Evolutionary conservation across 495 filamentous ascomycete genomes (phyloP).

Genomic region (Trichodelitschia bisporula): DNA sequence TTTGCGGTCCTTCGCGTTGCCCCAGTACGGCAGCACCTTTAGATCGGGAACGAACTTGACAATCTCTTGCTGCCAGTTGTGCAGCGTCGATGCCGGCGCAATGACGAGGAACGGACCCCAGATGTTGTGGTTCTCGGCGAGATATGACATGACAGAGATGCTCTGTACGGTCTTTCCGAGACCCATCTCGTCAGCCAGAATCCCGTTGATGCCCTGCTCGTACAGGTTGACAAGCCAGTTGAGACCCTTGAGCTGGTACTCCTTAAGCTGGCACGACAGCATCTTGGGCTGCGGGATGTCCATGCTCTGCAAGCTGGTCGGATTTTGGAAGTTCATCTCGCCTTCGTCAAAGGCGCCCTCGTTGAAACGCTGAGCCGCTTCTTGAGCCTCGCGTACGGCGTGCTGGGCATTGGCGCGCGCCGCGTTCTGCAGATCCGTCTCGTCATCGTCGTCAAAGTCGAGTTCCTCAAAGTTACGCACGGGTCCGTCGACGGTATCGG

Average conservation of each 20-base stretch:
- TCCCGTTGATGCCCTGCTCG: constrained; percentile 98
- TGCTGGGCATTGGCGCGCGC: constrained; percentile 92
- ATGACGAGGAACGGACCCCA: constrained; percentile 98
- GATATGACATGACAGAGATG: constrained; percentile 97
- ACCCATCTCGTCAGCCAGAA: constrained; percentile 97
- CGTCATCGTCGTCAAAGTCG: constrained; percentile 90
- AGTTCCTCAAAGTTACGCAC: constrained; percentile 84
- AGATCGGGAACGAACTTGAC: constrained; percentile 76
- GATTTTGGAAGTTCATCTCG: constrained; percentile 99
- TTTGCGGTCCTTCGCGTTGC: constrained; percentile 80
- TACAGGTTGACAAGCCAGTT: constrained; percentile 99
- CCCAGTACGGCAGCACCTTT: constrained; percentile 95
- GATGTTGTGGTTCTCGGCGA: constrained; percentile 89
- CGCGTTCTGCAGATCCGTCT: constrained; percentile 51
- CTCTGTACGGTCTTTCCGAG: constrained; percentile 97
- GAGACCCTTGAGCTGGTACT: constrained; percentile 94
- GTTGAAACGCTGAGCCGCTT: constrained; percentile 84
- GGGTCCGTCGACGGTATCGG: constrained; percentile 29
- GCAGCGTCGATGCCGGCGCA: constrained; percentile 81
- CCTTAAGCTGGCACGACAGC: constrained; percentile 80
- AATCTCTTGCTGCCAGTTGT: constrained; percentile 99
- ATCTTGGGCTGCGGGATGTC: constrained; percentile 88
- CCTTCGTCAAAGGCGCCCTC: constrained; percentile 46
- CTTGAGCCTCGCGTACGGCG: constrained; percentile 83
- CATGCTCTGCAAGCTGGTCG: constrained; percentile 75